Evolutionary conservation across 805 yeast genomes (phyloP), one percentile per base, ranked within the genome.

Genomic region (Ogataea nakhonphanomensis): DNA sequence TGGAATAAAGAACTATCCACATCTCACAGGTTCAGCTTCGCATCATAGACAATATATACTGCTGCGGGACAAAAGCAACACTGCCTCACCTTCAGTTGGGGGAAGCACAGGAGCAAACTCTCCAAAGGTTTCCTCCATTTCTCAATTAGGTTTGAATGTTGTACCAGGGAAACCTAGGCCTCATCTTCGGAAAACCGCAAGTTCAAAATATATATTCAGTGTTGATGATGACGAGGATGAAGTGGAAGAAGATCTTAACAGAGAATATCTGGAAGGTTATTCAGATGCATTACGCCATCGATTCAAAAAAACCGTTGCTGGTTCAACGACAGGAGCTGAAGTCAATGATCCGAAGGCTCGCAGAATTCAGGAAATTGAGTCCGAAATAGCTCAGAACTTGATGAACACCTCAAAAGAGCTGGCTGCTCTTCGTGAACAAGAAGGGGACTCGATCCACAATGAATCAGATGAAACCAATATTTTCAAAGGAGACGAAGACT

Each of bases 191-290:
- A 60, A 59, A 32, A 55, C 57, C 17, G 51, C 64, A 2, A 54
- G 61, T 4, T 40, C 61, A 2, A 59, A 57, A 39, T 65, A 64
- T 41, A 67, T 84, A 0, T 87, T 81, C 57, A 79, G 89, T 25
- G 95, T 86, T 0, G 95, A 87, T 57, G 95, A 87, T 59, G 88
- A 83, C 52, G 76, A 84, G 30, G 76, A 77, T 47, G 95, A 86
- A 47, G 71, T 80, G 12, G 83, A 78, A 44, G 76, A 74, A 12
- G 84, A 76, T 48, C 60, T 73, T 38, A 76, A 72, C 43, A 59
- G 78, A 17, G 76, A 77, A 47, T 85, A 84, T 54, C 51, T 79
- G 24, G 95, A 84, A 54, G 93, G 93, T 0, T 78, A 76, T 52
- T 73, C 73, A 30, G 93, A 83, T 60, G 93, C 90, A 0, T 54